Base-by-base conservation (phyloP, 345 rosid genomes). In the Fremontodendron californicum region DNA sequence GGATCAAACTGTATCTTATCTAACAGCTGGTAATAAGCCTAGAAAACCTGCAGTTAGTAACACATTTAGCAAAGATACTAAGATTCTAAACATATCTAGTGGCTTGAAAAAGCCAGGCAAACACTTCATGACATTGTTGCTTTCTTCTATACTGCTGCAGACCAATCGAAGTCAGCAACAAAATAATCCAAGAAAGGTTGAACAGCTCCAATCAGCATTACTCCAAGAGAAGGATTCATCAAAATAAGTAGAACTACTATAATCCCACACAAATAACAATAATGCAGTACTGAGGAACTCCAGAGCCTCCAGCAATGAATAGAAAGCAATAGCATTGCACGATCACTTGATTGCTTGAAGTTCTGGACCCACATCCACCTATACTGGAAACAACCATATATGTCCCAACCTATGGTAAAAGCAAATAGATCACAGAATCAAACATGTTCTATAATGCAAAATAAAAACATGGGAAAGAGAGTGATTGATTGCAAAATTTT, bases 381-480 rank as follows among this genome's bases (percentile, higher is more conserved):
- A 84, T 71, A 83, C 86, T 75, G 81, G 87, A 90, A 84, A 84
- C 80, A 77, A 77, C 86, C 81, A 78, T 71, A 70, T 84, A 83
- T n/a, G 83, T 83, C 84, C 85, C 81, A 79, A 89, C 93, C 96
- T 90, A 87, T 80, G 66, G 92, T 89, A 86, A 86, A 84, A 89
- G 89, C 90, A 90, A n/a, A 85, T 74, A 87, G 71, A 89, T 82
- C 84, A 90, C 87, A 84, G 78, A 21, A 88, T 89, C 97, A 93
- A 89, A 88, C 79, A 81, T 69, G 48, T 80, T 79, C 88, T 84
- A 48, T 25, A 76, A 75, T 84, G 65, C 76, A 39, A 82, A 83
- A 72, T 25, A 48, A 8, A 62, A 54, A 73, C n/a, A n/a, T n/a
- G n/a, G 82, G 86, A 70, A 85, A n/a, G n/a, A 75, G 31, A 75